Evolutionary conservation across 1,284 basidiomycete genomes (phyloP).

Genomic region (Mycena sp.): DNA sequence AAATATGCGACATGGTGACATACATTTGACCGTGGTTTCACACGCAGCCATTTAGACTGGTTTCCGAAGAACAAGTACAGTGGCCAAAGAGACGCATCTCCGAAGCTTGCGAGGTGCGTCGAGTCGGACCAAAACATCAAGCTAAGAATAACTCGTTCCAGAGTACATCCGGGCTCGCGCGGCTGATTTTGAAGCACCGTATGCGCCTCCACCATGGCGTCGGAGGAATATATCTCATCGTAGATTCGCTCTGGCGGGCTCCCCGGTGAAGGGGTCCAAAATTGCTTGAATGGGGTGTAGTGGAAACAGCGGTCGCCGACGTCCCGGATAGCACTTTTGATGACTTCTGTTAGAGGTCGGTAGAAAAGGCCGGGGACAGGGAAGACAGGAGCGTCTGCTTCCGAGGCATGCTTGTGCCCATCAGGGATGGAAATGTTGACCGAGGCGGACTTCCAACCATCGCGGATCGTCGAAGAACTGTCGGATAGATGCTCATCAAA

Average conservation of each 20-base stretch:
- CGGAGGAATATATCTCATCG: constrained; percentile 35
- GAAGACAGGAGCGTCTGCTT: too few species aligned
- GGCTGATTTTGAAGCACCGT: constrained; percentile 27
- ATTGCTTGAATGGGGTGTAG: constrained; percentile 31
- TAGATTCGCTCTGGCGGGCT: constrained; percentile 26
- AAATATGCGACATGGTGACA: too few species aligned
- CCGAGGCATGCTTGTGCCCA: constrained; percentile 17
- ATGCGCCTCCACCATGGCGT: constrained; percentile 25
- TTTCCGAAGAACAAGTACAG: too few species aligned
- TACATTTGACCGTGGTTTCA: too few species aligned
- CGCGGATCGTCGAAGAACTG: constrained; percentile 1
- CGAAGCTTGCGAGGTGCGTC: too few species aligned
- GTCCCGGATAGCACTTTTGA: constrained; percentile 22
- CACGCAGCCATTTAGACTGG: too few species aligned
- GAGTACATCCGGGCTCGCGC: too few species aligned
- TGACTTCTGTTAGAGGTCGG: constrained; percentile 16
- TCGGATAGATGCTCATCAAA: constrained; percentile 28
- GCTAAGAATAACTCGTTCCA: too few species aligned
- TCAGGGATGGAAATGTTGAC: constrained; percentile 37
- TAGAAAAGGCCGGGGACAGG: constrained; percentile 27
- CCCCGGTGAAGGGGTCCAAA: constrained; percentile 25
- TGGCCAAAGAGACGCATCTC: too few species aligned
- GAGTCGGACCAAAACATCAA: too few species aligned
- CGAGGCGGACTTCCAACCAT: constrained; percentile 37
- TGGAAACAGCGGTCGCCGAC: constrained; percentile 21